A percentile compares a stretch with the other conserved stretches of the same genome.
Conservation (phyloP, 2,329 filamentous ascomycete species). For the Colletotrichum sp. region DNA sequence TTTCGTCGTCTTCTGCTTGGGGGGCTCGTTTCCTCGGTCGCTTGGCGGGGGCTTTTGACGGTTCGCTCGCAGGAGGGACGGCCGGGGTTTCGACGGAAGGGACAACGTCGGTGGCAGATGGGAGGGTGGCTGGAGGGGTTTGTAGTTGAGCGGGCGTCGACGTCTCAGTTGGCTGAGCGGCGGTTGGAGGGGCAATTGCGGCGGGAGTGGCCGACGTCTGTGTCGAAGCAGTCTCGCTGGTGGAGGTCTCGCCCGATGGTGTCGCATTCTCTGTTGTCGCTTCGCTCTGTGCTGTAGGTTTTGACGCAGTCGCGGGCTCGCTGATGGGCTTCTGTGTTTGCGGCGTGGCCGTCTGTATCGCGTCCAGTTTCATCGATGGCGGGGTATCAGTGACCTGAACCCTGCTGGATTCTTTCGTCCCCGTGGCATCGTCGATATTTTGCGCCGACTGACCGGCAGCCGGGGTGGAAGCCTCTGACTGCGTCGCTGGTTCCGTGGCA, state of each 20-base stretch:
- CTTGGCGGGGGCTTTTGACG: background rate
- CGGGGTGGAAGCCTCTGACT: background rate
- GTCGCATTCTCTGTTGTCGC: background rate
- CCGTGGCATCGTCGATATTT: background rate
- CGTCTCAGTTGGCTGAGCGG: background rate
- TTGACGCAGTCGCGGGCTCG: background rate
- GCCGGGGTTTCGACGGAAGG: background rate
- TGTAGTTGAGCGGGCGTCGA: conserved; percentile 1
- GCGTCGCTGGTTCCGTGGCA: background rate
- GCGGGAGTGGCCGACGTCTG: background rate
- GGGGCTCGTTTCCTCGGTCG: conserved; percentile 14
- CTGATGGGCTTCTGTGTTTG: background rate
- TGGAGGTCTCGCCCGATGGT: background rate
- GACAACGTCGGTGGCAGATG: background rate
- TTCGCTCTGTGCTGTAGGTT: background rate
- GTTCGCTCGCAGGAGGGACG: background rate
- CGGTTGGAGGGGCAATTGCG: background rate
- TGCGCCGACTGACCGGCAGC: background rate
- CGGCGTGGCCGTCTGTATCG: background rate
- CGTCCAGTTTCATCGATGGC: background rate
- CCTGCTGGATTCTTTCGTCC: background rate
- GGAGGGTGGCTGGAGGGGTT: conserved; percentile 9
- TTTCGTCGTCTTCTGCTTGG: conserved; percentile 1
- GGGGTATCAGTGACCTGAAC: background rate
- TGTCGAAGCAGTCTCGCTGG: background rate